Conservation (phyloP, 306 rosid species). For the Cicer bijugum region DNA sequence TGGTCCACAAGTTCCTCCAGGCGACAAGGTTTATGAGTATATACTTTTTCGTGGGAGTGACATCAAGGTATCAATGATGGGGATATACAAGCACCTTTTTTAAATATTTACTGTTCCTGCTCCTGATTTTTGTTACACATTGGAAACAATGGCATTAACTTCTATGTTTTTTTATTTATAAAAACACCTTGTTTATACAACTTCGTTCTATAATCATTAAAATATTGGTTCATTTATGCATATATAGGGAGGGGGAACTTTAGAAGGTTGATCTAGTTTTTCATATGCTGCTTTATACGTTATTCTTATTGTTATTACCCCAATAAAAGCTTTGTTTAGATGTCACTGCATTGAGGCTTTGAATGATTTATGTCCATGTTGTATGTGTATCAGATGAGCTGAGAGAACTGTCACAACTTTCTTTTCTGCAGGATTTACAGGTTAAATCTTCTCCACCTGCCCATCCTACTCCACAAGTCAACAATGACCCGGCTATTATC, state of each 20-base stretch:
- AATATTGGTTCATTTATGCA: neutral
- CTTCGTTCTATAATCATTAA: constrained; percentile 3
- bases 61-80: constrained; percentile 70
- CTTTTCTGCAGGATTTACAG: constrained; percentile 77
- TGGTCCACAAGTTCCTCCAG: constrained; percentile 83
- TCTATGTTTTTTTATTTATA: neutral
- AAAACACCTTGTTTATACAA: neutral
- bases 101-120: neutral
- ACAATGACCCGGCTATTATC: constrained; percentile 87
- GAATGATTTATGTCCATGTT: neutral
- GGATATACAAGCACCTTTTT: neutral
- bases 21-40: constrained; percentile 86
- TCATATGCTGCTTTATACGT: constrained; percentile 11
- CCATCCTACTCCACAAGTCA: constrained; percentile 68
- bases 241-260: constrained; percentile 13
- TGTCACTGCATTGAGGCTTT: constrained; percentile 21
- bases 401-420: constrained; percentile 30
- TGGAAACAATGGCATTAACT: constrained; percentile 20
- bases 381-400: constrained; percentile 24
- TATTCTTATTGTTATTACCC: neutral
- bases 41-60: constrained; percentile 93
- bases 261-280: constrained; percentile 25
- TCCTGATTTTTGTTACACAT: constrained; percentile 5
- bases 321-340: constrained; percentile 4
- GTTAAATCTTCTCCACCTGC: constrained; percentile 84